Percentiles rank a stretch among this genome's conserved stretches.
Conservation (phyloP, 2,329 filamentous ascomycete species). For the Blastomyces emzantsi region DNA sequence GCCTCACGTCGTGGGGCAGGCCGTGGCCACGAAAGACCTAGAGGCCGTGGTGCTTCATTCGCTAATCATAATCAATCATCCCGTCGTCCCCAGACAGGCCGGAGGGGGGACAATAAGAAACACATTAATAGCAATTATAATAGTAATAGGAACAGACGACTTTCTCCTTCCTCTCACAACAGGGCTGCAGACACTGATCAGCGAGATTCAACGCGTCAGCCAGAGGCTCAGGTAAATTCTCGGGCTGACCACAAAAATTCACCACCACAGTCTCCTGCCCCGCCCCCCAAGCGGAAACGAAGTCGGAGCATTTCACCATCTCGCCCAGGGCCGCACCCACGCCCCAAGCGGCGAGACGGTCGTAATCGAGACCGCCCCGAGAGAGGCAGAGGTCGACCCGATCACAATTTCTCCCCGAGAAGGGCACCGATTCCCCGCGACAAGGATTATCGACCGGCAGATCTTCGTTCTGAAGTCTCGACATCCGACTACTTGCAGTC, state of each 20-base stretch:
- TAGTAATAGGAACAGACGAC: conserved; percentile 17
- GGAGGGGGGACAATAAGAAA: conserved; percentile 19
- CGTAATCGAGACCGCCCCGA: conserved; percentile 31
- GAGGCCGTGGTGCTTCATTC: conserved; percentile 23
- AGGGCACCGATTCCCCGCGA: conserved; percentile 27
- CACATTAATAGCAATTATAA: conserved; percentile 14
- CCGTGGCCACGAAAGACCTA: conserved; percentile 25
- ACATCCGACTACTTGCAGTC: conserved; percentile 22
- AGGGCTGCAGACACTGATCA: conserved; percentile 15
- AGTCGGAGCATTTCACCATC: conserved; percentile 35
- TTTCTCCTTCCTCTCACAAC: conserved; percentile 11
- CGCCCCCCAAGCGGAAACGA: conserved; percentile 31
- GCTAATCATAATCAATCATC: conserved; percentile 16
- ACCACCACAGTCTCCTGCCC: conserved; percentile 22
- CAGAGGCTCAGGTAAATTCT: conserved; percentile 16
- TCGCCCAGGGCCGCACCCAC: conserved; percentile 22
- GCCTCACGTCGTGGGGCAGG: conserved; percentile 24
- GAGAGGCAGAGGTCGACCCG: conserved; percentile 29
- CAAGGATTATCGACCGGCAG: conserved; percentile 24
- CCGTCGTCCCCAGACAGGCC: conserved; percentile 20
- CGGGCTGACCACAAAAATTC: conserved; percentile 24
- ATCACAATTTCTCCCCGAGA: conserved; percentile 27
- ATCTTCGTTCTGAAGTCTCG: conserved; percentile 19
- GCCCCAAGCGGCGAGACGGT: conserved; percentile 27
- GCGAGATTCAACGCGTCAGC: conserved; percentile 18